A percentile compares a stretch with the other conserved stretches of the same genome.
Evolutionary conservation across 176 grass and related monocot genomes (phyloP).

Genomic region (Secale cereale): DNA sequence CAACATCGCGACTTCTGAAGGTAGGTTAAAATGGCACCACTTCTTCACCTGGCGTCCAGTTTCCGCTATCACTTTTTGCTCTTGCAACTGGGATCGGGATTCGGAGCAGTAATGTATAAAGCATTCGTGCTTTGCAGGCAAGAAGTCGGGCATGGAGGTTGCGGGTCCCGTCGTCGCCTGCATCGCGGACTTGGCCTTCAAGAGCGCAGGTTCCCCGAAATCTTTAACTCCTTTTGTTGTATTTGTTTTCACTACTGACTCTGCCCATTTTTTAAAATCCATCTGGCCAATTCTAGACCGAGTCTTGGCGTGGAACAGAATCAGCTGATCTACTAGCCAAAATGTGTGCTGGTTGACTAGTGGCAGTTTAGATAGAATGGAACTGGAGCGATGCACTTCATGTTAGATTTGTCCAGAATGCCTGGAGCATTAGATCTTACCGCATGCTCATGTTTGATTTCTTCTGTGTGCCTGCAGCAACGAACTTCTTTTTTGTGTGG

Average conservation of each 20-base stretch:
- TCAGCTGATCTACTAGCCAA: background rate
- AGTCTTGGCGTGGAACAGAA: background rate
- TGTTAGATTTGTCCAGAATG: background rate
- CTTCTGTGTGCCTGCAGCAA: background rate
- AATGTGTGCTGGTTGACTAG: background rate
- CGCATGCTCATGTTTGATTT: background rate
- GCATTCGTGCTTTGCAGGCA: conserved; percentile 37
- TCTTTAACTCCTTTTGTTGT: background rate
- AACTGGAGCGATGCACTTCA: background rate
- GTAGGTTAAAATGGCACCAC: conserved; percentile 18
- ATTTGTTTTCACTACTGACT: background rate
- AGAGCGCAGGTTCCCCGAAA: conserved; percentile 50
- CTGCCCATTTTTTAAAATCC: background rate
- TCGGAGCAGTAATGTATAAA: background rate
- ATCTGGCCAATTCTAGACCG: background rate
- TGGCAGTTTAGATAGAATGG: background rate
- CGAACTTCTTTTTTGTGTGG: background rate
- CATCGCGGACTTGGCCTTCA: conserved; percentile 71
- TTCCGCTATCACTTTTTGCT: background rate
- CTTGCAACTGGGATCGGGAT: conserved; percentile 1
- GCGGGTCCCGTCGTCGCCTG: conserved; percentile 74
- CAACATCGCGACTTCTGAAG: conserved; percentile 67
- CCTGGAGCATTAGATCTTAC: background rate
- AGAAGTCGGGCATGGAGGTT: conserved; percentile 58
- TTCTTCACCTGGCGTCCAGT: background rate